These are phyloP conservation scores for Nakazawaea pomicola DNA, from an alignment of 805 yeast species.

Conservation along the genomic window DNA sequence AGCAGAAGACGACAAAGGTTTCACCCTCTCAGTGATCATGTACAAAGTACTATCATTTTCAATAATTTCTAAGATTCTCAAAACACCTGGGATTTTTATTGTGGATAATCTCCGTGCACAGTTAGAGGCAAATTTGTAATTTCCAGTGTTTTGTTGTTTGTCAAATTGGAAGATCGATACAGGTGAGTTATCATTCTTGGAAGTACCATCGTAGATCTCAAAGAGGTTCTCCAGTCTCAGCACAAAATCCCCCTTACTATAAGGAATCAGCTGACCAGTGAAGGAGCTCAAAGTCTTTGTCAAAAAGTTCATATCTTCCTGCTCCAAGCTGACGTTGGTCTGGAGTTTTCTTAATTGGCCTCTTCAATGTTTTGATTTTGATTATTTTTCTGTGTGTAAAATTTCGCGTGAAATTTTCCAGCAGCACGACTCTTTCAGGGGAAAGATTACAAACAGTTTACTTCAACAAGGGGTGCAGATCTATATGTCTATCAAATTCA, in stretches of 20 bases:
- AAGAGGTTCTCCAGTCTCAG: slow-evolving; percentile 41
- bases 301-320: slow-evolving; percentile 80
- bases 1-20: slow-evolving; percentile 40
- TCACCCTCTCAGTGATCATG: slow-evolving; percentile 63
- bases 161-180: slow-evolving; percentile 68
- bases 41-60: slow-evolving; percentile 55
- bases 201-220: slow-evolving; percentile 57
- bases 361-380: background rate
- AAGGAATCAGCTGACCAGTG: slow-evolving; percentile 56
- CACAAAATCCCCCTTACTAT: slow-evolving; percentile 38
- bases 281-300: slow-evolving; percentile 54
- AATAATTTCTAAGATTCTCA: slow-evolving; percentile 56
- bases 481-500: too few species aligned
- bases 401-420: background rate
- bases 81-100: slow-evolving; percentile 65
- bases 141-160: slow-evolving; percentile 31
- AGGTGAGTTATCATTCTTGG: slow-evolving; percentile 41
- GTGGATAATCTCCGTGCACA: slow-evolving; percentile 44
- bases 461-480: too few species aligned
- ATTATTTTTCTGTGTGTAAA: background rate
- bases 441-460: too few species aligned
- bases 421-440: background rate
- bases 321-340: background rate
- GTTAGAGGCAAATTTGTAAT: slow-evolving; percentile 36
- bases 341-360: background rate